Evolutionary conservation across 2,329 filamentous ascomycete species (phyloP), one percentile per base, ranked within the genome.

Genomic region (Microascus cirrosus): DNA sequence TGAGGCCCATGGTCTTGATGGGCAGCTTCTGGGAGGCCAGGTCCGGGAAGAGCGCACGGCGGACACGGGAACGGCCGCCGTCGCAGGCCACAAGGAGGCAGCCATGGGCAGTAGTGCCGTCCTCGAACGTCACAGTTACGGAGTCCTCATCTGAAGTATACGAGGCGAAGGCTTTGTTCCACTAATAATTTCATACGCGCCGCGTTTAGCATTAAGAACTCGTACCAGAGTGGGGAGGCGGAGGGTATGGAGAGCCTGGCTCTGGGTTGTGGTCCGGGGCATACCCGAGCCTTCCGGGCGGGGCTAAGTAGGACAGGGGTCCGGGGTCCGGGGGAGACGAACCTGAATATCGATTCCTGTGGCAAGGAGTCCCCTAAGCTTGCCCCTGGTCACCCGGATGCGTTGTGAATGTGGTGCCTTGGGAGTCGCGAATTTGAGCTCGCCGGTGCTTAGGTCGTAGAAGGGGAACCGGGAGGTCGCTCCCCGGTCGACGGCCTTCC

Each of bases 381-480:
- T 69, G 53, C 76, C 72, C 6, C 79, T 67, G 8, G 72, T 74
- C 0, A 82, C 76, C 2, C 80, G 68, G 28, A 80, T 73, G 1
- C 77, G 69, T 42, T 73, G 67, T 12, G 71, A 68, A 20, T 77
- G 74, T 0, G 75, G 70, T 0, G 77, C 71, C 50, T 69, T 68
- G 18, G 74, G 80, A 11, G 74, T 72, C 0, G 73, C 69, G 0
- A 68, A 64, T 51, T 66, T 68, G 4, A 73, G 62, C 54, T 77
- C 70, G 3, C 75, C 78, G 0, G 73, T 77, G 62, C 69, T 76
- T 18, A 85, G 71, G 64, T 87, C 76, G 52, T 81, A 79, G 60
- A 82, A 82, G 0, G 77, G 73, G 56, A 82, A 83, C 0, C 70
- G 70, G 0, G 79, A 78, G 1, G 70, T 68, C 28, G 75, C 67